Evolutionary conservation across 495 filamentous ascomycete species (phyloP).

Genomic region (Thozetella sp.): DNA sequence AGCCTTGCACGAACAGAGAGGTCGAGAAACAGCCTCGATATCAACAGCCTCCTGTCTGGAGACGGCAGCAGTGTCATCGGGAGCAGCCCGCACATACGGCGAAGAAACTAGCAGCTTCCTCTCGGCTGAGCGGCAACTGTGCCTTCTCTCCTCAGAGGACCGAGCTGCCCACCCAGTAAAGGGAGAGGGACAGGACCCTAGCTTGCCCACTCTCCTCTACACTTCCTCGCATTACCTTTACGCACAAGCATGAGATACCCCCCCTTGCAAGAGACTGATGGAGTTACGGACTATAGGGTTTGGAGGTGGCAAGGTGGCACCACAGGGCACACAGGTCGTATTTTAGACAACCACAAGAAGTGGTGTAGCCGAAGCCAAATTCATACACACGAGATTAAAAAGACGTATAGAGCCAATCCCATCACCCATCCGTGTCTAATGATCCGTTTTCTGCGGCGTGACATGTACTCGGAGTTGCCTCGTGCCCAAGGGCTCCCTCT

Average conservation of each 20-base stretch:
- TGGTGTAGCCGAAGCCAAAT: background rate
- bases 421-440: background rate
- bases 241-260: slow-evolving; percentile 1
- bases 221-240: too few relatives aligned
- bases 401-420: background rate
- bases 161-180: too few relatives aligned
- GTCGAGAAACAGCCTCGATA: slow-evolving; percentile 42
- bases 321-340: background rate
- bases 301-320: background rate
- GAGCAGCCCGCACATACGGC: slow-evolving; percentile 42
- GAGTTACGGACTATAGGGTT: too few relatives aligned
- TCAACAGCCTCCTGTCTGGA: slow-evolving; percentile 47
- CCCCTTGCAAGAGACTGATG: background rate
- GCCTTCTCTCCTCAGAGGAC: too few relatives aligned
- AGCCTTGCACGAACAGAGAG: slow-evolving; percentile 39
- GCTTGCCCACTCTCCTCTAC: background rate
- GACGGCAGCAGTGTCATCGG: slow-evolving; percentile 48
- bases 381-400: background rate
- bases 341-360: background rate
- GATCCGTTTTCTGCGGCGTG: background rate
- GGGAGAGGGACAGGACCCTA: too few relatives aligned
- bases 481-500: background rate
- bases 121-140: background rate
- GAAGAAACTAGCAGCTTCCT: slow-evolving; percentile 9
- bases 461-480: background rate